Conservation (phyloP, 768 basidiomycete genomes). For the Rhodosporidiobolus odoratus region DNA sequence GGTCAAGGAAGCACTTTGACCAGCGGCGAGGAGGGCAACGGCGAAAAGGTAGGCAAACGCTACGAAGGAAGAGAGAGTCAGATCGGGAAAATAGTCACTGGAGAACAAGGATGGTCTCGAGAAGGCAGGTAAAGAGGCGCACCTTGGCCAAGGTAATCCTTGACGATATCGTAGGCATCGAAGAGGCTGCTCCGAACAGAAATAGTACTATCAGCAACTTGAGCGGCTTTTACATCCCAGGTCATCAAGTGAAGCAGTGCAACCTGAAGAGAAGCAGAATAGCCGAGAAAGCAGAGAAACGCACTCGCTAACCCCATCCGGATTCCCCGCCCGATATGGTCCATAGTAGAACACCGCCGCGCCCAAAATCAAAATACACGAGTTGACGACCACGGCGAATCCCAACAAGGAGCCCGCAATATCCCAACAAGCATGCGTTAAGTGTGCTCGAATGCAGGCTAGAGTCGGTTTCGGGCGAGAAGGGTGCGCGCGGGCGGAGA, state of each 20-base stretch:
- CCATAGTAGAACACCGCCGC: conserved; percentile 72
- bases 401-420: conserved; percentile 63
- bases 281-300: background rate
- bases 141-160: conserved; percentile 63
- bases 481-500: background rate
- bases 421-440: conserved; percentile 64
- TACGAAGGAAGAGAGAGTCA: conserved; percentile 43
- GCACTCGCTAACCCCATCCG: conserved; percentile 48
- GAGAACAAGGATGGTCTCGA: background rate
- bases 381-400: conserved; percentile 82
- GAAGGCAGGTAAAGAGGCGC: conserved; percentile 38
- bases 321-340: conserved; percentile 34
- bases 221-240: background rate
- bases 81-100: background rate
- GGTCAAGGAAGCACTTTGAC: conserved; percentile 83
- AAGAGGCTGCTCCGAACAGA: conserved; percentile 54
- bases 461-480: conserved; percentile 54
- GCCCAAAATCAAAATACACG: conserved; percentile 48
- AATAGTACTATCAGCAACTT: background rate
- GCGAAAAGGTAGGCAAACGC: conserved; percentile 84
- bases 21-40: conserved; percentile 72
- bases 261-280: background rate
- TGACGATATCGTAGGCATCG: conserved; percentile 73
- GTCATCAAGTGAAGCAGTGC: background rate
- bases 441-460: conserved; percentile 55